phyloP scores from a whole-genome alignment of 1,139 yeast genomes.

The Ogataea hybrid region DNA sequence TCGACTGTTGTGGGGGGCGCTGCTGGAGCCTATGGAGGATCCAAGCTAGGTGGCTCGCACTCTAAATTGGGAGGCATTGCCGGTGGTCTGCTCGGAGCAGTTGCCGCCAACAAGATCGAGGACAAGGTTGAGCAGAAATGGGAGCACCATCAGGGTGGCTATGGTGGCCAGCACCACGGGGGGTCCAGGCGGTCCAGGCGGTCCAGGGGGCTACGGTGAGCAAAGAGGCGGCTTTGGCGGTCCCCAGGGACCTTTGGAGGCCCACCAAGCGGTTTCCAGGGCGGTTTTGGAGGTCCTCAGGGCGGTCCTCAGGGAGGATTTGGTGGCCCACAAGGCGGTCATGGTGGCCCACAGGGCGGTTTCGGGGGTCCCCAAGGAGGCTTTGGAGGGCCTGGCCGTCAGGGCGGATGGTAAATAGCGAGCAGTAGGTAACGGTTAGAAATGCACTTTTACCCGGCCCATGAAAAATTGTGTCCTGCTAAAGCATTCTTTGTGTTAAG shows the following conservation, averaged over 20 bases:
- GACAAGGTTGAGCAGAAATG: constrained; percentile 34
- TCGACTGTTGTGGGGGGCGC: constrained; percentile 58
- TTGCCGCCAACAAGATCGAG: constrained; percentile 55
- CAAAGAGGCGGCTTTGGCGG: constrained; percentile 24
- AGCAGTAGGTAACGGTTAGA: not conserved
- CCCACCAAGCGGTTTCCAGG: constrained; percentile 9
- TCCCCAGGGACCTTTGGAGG: constrained; percentile 12
- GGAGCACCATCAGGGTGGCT: constrained; percentile 24
- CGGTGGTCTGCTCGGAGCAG: constrained; percentile 63
- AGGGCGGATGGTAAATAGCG: constrained; percentile 7
- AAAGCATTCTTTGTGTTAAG: constrained; percentile 5
- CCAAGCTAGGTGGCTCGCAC: constrained; percentile 43
- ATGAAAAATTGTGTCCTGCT: constrained; percentile 17
- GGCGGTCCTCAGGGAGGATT: constrained; percentile 15
- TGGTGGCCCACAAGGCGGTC: constrained; percentile 18
- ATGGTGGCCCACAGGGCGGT: constrained; percentile 22
- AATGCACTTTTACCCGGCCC: constrained; percentile 8
- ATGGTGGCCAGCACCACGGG: not conserved
- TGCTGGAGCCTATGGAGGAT: constrained; percentile 56
- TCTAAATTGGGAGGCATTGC: constrained; percentile 51
- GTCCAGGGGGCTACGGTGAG: constrained; percentile 17
- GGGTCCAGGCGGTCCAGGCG: constrained; percentile 2
- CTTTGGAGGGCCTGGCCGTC: constrained; percentile 22
- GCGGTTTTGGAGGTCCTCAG: constrained; percentile 13
- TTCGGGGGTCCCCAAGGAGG: constrained; percentile 21